These are phyloP conservation scores for Austropuccinia psidii DNA, from an alignment of 1,284 basidiomycete species.

Conservation along the genomic window DNA sequence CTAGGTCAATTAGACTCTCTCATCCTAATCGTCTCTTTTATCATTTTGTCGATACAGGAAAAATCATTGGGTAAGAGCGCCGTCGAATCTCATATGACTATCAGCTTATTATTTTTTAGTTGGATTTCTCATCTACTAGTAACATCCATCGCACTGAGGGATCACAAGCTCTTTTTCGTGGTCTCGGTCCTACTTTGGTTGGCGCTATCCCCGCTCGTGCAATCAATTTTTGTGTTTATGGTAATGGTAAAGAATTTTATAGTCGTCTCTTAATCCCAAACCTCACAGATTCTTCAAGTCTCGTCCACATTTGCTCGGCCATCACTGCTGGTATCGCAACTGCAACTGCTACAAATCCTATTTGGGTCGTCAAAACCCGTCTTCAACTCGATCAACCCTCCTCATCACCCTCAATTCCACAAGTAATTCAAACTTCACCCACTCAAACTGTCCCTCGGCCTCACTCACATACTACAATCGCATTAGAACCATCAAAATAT, in stretches of 20 bases:
- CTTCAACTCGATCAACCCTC: constrained; percentile 59
- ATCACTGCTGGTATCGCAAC: constrained; percentile 67
- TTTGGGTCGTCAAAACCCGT: constrained; percentile 98
- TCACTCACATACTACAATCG: neutral
- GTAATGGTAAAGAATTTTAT: constrained; percentile 73
- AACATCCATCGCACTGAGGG: constrained; percentile 88
- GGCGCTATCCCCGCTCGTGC: constrained; percentile 80
- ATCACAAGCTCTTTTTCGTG: constrained; percentile 81
- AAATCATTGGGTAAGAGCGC: constrained; percentile 68
- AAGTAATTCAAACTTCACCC: neutral
- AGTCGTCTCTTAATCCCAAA: constrained; percentile 77
- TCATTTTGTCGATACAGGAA: constrained; percentile 90
- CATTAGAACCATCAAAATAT: constrained; percentile 26
- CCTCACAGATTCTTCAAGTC: constrained; percentile 55
- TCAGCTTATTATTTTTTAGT: neutral
- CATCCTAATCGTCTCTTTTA: constrained; percentile 59
- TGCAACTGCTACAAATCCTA: constrained; percentile 86
- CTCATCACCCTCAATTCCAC: neutral
- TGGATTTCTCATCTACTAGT: constrained; percentile 49
- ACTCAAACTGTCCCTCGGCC: neutral
- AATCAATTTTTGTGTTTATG: constrained; percentile 98
- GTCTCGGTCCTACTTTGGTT: constrained; percentile 85
- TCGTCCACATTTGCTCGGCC: constrained; percentile 78
- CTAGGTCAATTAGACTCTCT: neutral
- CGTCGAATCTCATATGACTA: neutral